phyloP scores from a whole-genome alignment of 805 yeast genomes.

The Candida arabinofermentans region DNA sequence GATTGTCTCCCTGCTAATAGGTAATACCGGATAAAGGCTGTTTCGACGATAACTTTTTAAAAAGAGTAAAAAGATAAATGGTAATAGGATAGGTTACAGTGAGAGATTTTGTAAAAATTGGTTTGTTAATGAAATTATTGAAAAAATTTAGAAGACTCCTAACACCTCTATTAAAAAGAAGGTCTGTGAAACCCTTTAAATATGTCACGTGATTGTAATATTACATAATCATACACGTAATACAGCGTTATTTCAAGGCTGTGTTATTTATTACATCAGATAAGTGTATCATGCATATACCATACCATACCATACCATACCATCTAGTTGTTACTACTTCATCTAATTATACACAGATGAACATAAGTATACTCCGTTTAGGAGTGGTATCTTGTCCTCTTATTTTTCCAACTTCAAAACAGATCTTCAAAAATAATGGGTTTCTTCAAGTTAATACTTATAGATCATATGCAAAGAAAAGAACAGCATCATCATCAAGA shows the following conservation, averaged over 20 bases:
- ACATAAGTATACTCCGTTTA: too few relatives aligned
- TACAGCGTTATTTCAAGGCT: background rate
- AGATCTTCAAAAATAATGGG: background rate
- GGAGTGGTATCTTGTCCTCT: too few relatives aligned
- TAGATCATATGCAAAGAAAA: constrained; percentile 13
- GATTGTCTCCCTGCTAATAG: constrained; percentile 74
- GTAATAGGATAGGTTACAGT: background rate
- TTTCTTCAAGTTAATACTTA: background rate
- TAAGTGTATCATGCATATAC: background rate
- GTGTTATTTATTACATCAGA: background rate
- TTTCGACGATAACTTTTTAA: constrained; percentile 43
- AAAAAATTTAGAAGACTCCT: too few relatives aligned
- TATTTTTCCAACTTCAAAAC: too few relatives aligned
- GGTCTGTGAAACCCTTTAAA: constrained; percentile 6
- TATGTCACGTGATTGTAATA: constrained; percentile 18
- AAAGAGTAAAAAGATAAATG: constrained; percentile 1
- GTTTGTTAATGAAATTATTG: too few relatives aligned
- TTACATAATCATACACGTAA: background rate
- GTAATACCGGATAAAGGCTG: constrained; percentile 36
- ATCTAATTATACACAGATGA: too few relatives aligned
- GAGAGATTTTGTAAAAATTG: too few relatives aligned
- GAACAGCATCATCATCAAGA: constrained; percentile 52
- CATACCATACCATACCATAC: background rate
- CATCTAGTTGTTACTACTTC: too few relatives aligned
- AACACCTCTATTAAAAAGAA: too few relatives aligned